Percentiles rank a stretch among this genome's conserved stretches.
Evolutionary conservation across 106 monocot genomes (phyloP).

Genomic region (Apostasia shenzhenica): DNA sequence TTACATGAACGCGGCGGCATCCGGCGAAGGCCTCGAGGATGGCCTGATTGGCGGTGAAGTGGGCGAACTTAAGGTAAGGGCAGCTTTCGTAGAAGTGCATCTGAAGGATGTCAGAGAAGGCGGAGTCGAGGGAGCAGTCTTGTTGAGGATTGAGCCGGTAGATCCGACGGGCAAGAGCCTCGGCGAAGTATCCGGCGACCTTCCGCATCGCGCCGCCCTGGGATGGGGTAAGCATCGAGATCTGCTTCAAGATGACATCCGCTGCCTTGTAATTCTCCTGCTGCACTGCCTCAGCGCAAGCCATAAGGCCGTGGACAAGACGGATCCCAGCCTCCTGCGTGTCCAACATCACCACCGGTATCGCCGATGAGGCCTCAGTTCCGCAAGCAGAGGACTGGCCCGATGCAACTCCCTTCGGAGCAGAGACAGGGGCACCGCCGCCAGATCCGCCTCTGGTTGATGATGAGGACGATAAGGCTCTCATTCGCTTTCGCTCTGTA

Average conservation of each 20-base stretch:
- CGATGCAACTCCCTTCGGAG: background rate
- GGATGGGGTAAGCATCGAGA: constrained; percentile 52
- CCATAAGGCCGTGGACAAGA: constrained; percentile 71
- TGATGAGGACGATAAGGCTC: constrained; percentile 32
- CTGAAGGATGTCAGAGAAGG: constrained; percentile 60
- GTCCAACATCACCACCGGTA: constrained; percentile 54
- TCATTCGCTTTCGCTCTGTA: constrained; percentile 52
- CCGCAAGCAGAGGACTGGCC: background rate
- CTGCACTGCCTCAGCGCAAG: constrained; percentile 83
- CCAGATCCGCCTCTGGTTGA: constrained; percentile 12
- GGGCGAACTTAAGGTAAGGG: constrained; percentile 93
- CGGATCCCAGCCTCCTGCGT: constrained; percentile 80
- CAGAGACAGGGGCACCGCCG: background rate
- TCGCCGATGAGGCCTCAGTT: constrained; percentile 6
- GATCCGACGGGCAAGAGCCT: constrained; percentile 64
- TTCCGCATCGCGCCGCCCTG: constrained; percentile 87
- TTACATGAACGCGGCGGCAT: constrained; percentile 56
- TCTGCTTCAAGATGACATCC: constrained; percentile 66
- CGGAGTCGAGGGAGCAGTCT: constrained; percentile 25
- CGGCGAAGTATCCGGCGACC: constrained; percentile 85
- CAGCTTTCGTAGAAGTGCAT: constrained; percentile 89
- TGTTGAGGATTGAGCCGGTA: constrained; percentile 33
- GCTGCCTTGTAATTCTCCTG: constrained; percentile 61
- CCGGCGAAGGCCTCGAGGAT: constrained; percentile 91
- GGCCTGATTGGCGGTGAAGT: constrained; percentile 99